Percentiles rank a stretch among this genome's conserved stretches.
phyloP scores from a whole-genome alignment of 176 grass and related monocot species.

The Pontederia crassipes region DNA sequence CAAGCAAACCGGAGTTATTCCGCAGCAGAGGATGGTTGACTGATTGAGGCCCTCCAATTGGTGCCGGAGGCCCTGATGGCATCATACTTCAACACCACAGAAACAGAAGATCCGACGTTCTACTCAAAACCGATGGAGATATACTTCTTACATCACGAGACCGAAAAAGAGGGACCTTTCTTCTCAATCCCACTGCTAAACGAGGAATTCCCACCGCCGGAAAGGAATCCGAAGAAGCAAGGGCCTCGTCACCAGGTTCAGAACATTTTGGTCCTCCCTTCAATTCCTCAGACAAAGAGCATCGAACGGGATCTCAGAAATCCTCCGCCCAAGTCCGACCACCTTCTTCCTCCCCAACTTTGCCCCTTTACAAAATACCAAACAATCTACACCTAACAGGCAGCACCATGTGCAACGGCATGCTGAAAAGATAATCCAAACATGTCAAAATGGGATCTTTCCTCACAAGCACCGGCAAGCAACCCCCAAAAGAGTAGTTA shows the following conservation, averaged over 20 bases:
- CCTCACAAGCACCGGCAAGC: background rate
- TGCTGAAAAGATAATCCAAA: conserved; percentile 2
- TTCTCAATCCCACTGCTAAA: background rate
- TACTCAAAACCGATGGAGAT: background rate
- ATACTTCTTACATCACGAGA: background rate
- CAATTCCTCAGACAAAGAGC: conserved; percentile 1
- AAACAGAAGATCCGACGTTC: background rate
- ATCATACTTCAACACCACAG: conserved; percentile 46
- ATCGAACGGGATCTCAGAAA: conserved; percentile 9
- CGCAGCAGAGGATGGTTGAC: conserved; percentile 56
- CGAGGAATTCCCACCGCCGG: background rate
- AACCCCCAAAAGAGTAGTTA: conserved; percentile 26
- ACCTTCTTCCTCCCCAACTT: background rate
- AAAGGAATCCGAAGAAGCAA: background rate
- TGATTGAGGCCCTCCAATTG: conserved; percentile 56
- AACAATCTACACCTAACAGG: background rate
- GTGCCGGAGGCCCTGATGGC: conserved; percentile 57
- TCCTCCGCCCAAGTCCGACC: no score
- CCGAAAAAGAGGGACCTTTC: background rate
- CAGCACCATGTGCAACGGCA: background rate
- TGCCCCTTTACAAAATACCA: background rate
- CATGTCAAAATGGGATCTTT: conserved; percentile 29
- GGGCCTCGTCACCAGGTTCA: conserved; percentile 2
- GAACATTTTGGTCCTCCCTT: no score
- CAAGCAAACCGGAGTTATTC: conserved; percentile 53